Conservation (phyloP, 768 basidiomycete genomes). For the Leucogyrophana mollusca region DNA sequence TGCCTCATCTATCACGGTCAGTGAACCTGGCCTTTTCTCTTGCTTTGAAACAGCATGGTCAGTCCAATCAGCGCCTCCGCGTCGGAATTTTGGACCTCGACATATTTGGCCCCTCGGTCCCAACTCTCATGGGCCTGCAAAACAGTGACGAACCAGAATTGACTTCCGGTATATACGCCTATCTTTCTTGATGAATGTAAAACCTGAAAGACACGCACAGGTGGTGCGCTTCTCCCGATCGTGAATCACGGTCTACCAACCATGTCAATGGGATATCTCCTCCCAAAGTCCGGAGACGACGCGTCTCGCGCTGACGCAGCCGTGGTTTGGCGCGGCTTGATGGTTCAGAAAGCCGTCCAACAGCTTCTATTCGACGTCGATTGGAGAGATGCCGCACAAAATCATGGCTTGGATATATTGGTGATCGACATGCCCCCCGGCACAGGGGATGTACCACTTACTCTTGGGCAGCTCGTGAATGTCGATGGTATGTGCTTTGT, state of each 20-base stretch:
- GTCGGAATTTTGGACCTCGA: constrained; percentile 93
- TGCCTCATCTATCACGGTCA: constrained; percentile 28
- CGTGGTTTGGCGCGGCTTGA: constrained; percentile 93
- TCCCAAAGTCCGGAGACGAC: constrained; percentile 53
- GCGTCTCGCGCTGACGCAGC: constrained; percentile 66
- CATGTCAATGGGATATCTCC: constrained; percentile 97
- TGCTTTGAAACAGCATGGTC: constrained; percentile 40
- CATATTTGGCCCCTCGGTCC: constrained; percentile 93
- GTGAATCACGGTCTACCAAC: constrained; percentile 86
- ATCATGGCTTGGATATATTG: constrained; percentile 71
- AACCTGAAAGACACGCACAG: constrained; percentile 35
- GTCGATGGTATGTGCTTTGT: constrained; percentile 68
- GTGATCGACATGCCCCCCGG: constrained; percentile 97
- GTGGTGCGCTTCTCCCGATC: constrained; percentile 77
- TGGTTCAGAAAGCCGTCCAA: constrained; percentile 98
- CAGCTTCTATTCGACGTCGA: constrained; percentile 96
- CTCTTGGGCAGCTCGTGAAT: constrained; percentile 80
- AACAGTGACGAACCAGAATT: constrained; percentile 74
- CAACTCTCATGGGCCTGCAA: constrained; percentile 89
- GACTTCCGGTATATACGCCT: constrained; percentile 54
- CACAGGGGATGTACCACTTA: constrained; percentile 94
- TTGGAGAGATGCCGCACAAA: constrained; percentile 51
- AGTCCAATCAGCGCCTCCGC: constrained; percentile 43
- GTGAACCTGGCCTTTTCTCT: constrained; percentile 83
- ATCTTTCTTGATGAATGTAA: neutral